Percentiles rank a stretch among this genome's conserved stretches.
Evolutionary conservation across 2,329 filamentous ascomycete genomes (phyloP).

Genomic region (Phoma sp.): DNA sequence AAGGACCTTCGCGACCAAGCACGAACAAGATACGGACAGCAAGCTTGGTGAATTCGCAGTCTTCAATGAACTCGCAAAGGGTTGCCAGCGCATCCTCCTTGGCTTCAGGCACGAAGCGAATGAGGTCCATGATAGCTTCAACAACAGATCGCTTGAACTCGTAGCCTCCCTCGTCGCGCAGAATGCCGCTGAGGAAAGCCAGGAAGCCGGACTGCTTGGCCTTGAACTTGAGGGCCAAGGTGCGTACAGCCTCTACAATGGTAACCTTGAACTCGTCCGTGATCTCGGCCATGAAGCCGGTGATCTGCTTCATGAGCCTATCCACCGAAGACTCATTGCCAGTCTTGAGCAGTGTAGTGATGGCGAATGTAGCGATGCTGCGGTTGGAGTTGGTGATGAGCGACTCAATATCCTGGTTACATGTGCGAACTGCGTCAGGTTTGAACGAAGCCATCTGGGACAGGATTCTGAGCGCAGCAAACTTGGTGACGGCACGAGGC

Average conservation of each 20-base stretch:
- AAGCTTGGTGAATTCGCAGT: conserved; percentile 98
- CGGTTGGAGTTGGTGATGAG: conserved; percentile 97
- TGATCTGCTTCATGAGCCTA: conserved; percentile 97
- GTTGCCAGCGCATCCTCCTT: conserved; percentile 86
- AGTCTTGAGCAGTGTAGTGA: conserved; percentile 96
- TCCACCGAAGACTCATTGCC: conserved; percentile 98
- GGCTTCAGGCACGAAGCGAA: conserved; percentile 95
- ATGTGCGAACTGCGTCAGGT: conserved; percentile 86
- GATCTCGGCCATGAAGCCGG: conserved; percentile 97
- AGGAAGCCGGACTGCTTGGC: conserved; percentile 98
- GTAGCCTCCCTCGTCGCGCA: conserved; percentile 95
- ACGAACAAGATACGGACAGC: conserved; percentile 94
- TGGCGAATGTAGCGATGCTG: conserved; percentile 97
- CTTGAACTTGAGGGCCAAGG: conserved; percentile 95
- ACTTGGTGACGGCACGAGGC: conserved; percentile 94
- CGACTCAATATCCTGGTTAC: conserved; percentile 96
- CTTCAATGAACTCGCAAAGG: conserved; percentile 98
- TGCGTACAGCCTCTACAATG: conserved; percentile 98
- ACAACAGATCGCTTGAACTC: conserved; percentile 98
- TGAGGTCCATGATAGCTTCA: conserved; percentile 98
- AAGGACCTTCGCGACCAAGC: conserved; percentile 91
- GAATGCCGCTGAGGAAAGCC: conserved; percentile 93
- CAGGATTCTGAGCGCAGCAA: conserved; percentile 93
- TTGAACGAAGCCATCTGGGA: conserved; percentile 98
- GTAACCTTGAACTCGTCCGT: conserved; percentile 99